Evolutionary conservation across 768 basidiomycete genomes (phyloP).

Genomic region (Rossbeevera mucosa): DNA sequence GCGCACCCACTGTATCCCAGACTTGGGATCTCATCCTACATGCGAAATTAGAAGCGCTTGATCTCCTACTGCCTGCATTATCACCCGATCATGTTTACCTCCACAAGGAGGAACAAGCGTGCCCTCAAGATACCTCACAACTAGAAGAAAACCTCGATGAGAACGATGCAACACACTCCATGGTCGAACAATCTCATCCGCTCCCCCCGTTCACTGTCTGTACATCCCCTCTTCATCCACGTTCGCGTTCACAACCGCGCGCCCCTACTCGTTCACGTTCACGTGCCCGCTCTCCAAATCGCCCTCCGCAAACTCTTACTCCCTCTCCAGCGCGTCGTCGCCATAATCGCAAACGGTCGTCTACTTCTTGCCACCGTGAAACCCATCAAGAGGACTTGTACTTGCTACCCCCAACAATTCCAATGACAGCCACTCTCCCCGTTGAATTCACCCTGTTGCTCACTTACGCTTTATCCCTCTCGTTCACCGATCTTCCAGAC

Average conservation of each 20-base stretch:
- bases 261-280: constrained; percentile 13
- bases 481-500: constrained; percentile 86
- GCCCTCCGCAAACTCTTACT: constrained; percentile 2
- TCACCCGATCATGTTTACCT: constrained; percentile 14
- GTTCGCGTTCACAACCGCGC: constrained; percentile 18
- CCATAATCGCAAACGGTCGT: constrained; percentile 17
- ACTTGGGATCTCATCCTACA: constrained; percentile 79
- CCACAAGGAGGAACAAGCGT: not conserved
- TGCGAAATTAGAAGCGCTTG: constrained; percentile 59
- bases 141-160: constrained; percentile 9
- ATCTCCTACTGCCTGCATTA: constrained; percentile 15
- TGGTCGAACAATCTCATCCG: constrained; percentile 15
- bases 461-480: constrained; percentile 71
- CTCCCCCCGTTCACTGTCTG: constrained; percentile 3
- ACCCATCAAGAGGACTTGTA: constrained; percentile 5
- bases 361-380: constrained; percentile 19
- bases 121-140: constrained; percentile 2
- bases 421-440: constrained; percentile 72
- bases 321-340: constrained; percentile 19
- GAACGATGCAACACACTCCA: constrained; percentile 8
- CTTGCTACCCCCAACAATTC: constrained; percentile 26
- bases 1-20: constrained; percentile 57
- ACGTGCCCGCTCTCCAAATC: constrained; percentile 6
- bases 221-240: constrained; percentile 10
- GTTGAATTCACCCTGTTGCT: constrained; percentile 79